These are phyloP conservation scores for Verticillium nubilum DNA, from an alignment of 2,329 filamentous ascomycete genomes.

Conservation along the genomic window DNA sequence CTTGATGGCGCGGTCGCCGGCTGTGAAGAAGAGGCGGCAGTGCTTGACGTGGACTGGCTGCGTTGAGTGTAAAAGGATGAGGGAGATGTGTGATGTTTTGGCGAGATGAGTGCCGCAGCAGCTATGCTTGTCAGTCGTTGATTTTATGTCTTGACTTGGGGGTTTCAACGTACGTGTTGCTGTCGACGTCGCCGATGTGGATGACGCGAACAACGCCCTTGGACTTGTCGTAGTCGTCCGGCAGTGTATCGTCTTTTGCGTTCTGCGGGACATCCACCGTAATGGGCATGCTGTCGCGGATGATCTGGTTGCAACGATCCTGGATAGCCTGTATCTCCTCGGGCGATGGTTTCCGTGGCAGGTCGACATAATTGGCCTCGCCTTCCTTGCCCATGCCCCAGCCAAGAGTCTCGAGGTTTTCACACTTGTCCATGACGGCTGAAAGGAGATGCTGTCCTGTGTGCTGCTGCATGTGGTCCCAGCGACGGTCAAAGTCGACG, in stretches of 20 bases:
- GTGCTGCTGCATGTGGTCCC: conserved; percentile 28
- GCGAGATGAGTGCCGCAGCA: conserved; percentile 25
- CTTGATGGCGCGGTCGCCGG: conserved; percentile 19
- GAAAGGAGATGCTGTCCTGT: conserved; percentile 25
- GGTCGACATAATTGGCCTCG: conserved; percentile 23
- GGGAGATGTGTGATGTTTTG: conserved; percentile 23
- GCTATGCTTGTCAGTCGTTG: conserved; percentile 7
- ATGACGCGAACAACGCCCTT: conserved; percentile 22
- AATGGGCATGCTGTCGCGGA: conserved; percentile 17
- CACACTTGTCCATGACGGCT: conserved; percentile 19
- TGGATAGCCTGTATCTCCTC: conserved; percentile 19
- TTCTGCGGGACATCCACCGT: conserved; percentile 18
- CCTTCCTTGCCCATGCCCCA: conserved; percentile 23
- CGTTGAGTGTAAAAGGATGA: conserved; percentile 20
- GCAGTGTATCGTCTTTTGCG: conserved; percentile 16
- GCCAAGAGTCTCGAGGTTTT: conserved; percentile 18
- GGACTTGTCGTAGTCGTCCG: conserved; percentile 22
- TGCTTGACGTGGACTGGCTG: conserved; percentile 24
- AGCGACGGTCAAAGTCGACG: conserved; percentile 21
- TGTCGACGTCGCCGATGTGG: conserved; percentile 21
- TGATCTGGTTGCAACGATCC: conserved; percentile 17
- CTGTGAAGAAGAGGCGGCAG: conserved; percentile 22
- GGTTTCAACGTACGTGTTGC: conserved; percentile 19
- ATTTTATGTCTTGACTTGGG: neutral
- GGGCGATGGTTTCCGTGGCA: conserved; percentile 18